Conservation (phyloP, 2,329 filamentous ascomycete genomes). For the Ustulina deusta region DNA sequence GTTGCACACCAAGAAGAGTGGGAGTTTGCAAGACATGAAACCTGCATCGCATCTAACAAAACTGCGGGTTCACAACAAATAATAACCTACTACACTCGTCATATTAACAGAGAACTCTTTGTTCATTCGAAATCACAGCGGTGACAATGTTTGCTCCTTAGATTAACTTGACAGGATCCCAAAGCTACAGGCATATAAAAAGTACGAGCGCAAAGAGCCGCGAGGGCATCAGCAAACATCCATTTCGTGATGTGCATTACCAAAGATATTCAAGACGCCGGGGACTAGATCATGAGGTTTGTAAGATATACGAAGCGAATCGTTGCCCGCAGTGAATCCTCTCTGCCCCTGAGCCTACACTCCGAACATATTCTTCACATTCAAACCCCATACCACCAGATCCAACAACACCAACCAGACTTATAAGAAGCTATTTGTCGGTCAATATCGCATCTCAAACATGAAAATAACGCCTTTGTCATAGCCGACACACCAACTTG, state of each 20-base stretch:
- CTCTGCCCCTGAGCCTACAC: neutral
- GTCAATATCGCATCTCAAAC: too few relatives aligned
- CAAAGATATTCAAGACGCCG: neutral
- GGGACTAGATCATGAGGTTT: neutral
- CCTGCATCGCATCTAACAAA: constrained; percentile 1
- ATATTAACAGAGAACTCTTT: neutral
- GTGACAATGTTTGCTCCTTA: neutral
- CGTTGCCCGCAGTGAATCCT: neutral
- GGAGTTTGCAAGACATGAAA: neutral
- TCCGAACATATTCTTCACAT: neutral
- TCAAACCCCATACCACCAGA: neutral
- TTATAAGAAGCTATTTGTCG: too few relatives aligned
- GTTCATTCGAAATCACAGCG: neutral
- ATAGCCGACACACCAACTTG: constrained; percentile 1
- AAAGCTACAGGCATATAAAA: neutral
- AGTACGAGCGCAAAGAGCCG: neutral
- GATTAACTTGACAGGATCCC: neutral
- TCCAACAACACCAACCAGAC: neutral
- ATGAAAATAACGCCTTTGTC: too few relatives aligned
- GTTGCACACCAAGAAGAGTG: neutral
- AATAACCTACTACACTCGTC: neutral
- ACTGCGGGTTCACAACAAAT: neutral
- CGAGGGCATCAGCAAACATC: neutral
- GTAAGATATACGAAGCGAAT: neutral
- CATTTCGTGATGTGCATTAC: neutral